Base-by-base conservation (phyloP, 192 early-diverging fungal species). In the Coemansia sp. region DNA sequence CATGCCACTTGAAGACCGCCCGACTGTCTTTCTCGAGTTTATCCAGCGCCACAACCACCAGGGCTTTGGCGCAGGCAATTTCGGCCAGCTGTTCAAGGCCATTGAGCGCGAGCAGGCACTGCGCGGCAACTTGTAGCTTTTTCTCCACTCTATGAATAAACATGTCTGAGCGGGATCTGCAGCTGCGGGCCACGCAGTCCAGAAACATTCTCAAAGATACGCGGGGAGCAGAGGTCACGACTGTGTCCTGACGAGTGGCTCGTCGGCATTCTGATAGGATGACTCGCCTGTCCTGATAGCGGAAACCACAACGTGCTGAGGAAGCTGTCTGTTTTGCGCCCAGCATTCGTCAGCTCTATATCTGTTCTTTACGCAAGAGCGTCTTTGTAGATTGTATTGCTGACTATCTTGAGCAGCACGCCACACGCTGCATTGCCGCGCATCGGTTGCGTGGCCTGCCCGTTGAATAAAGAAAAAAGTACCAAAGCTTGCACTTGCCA, bases 41-140 rank as follows among this genome's bases (percentile, higher is more conserved):
- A 98, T 97, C 72, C 96, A 98, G 79, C 91, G 95, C 39, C 87
- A 89, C 50, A 93, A 94, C 71, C 92, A 95, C 77, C 82, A 91
- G 76, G 93, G 92, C 29, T 96, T 96, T 74, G 96, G 94, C 59
- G 94, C 94, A 49, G 96, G 96, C 55, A 98, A 98, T 86, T 97
- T 98, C 85, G 92, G 94, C 89, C 91, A 92, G 61, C 84, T 98
- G 55, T 98, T 98, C 82, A 94, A 95, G 83, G 89, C 91, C 47
- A 89, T 98, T 61, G 96, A 98, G 85, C 77, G 83, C 41, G 96
- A 98, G 85, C 96, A 98, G 80, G 92, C 85, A 3, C 83, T 89
- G 60, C 90, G 96, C 54, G 96, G 96, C 48, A 93, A 93, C 57
- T 83, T 92, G 65, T 83, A 70, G 71, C 39, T 59, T 39, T 39